Conservation (phyloP, 441 rosid species). For the Capsella rubella region DNA sequence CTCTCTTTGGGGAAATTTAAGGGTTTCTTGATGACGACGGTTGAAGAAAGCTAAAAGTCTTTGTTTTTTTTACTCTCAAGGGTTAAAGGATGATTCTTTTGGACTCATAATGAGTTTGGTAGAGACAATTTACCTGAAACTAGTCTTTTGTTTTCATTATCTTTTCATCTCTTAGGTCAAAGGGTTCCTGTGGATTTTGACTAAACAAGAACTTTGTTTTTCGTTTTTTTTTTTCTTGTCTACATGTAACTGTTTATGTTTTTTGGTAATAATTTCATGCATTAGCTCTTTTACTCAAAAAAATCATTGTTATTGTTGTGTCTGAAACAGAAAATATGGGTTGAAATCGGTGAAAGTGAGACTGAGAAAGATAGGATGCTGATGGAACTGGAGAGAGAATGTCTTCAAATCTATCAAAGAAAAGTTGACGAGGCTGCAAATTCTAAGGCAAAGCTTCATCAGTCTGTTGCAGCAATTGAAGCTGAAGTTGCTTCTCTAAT, state of each 20-base stretch:
- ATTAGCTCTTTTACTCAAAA: background rate
- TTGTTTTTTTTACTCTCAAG: constrained; percentile 17
- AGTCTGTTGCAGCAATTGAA: constrained; percentile 92
- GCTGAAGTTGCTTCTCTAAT: constrained; percentile 97
- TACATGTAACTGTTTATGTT: constrained; percentile 26
- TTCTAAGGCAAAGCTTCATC: constrained; percentile 91
- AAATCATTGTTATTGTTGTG: background rate
- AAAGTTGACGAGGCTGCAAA: constrained; percentile 97
- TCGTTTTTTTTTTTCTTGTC: background rate
- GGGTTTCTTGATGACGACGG: constrained; percentile 54
- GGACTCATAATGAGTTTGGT: constrained; percentile 52
- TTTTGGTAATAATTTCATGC: constrained; percentile 13
- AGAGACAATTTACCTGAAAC: constrained; percentile 31
- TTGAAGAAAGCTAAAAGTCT: constrained; percentile 42
- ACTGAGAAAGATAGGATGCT: constrained; percentile 85
- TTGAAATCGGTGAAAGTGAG: constrained; percentile 93
- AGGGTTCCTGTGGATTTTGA: constrained; percentile 42
- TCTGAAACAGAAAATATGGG: constrained; percentile 93
- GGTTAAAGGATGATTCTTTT: constrained; percentile 48
- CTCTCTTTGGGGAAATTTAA: background rate
- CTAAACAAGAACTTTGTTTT: constrained; percentile 20
- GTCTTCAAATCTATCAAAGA: constrained; percentile 86
- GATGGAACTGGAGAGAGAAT: constrained; percentile 86
- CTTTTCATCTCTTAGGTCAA: constrained; percentile 34
- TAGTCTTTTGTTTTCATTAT: constrained; percentile 37